Base-by-base conservation (phyloP, 2,329 filamentous ascomycete species). In the Cercospora citrullina region DNA sequence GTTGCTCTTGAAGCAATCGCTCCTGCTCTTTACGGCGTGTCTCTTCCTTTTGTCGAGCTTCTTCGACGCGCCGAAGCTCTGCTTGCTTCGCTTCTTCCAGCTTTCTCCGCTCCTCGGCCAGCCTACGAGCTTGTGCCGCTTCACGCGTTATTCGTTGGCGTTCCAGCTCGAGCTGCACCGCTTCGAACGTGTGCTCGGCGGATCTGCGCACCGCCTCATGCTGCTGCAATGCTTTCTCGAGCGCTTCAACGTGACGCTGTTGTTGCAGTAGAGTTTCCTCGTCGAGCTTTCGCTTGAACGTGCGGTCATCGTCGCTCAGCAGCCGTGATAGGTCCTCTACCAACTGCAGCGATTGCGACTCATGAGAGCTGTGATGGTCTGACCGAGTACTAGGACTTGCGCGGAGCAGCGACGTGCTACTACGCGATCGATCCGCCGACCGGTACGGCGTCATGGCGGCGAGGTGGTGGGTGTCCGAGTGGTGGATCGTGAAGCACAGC, bases 251-350 rank as follows among this genome's bases (percentile, higher is more conserved):
- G 36, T 73, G 72, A 18, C 59, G 63, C n/a, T 64, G 65, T 61
- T 72, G 66, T 39, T 72, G 72, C 58, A 65, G 45, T 21, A 63
- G 61, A 7, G 67, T 36, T 23, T 68, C 65, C 31, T 72, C 67
- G 64, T 71, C 72, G 16, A 73, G 42, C 42, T 67, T 55, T 55
- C 65, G 63, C n/a, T 66, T 67, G 55, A 71, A 71, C 12, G 63
- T 61, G 39, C 66, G 66, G 39, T 72, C 68, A 33, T 68, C 61
- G 58, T 72, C 68, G 8, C 68, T 62, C 10, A 69, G 58, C 16
- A 71, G 60, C 18, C 67, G 71, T 28, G 63, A 65, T 21, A 71
- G 33, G 21, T 72, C 69, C 23, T 71, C 69, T 23, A 68, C 58
- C 14, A 70, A 6, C 18, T 69, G 60, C 18, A 67, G 30, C 8